Conservation (phyloP, 768 basidiomycete species). For the Filobasidium floriforme region DNA sequence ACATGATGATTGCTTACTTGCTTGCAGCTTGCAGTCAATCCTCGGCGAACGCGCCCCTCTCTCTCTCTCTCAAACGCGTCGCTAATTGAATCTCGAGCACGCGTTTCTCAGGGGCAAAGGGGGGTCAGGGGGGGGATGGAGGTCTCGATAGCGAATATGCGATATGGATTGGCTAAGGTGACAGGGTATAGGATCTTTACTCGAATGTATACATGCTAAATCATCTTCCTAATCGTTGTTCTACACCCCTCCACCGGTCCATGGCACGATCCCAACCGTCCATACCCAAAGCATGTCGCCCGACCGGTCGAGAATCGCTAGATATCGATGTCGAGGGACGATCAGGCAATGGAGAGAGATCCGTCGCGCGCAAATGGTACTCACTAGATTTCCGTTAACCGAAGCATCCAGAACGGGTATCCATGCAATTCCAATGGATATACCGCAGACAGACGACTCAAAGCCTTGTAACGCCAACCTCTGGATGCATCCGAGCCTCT, state of each 20-base stretch:
- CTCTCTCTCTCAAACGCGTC: background rate
- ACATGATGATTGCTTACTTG: too few relatives aligned
- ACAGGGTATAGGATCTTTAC: too few relatives aligned
- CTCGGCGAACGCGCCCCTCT: background rate
- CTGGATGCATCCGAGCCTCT: background rate
- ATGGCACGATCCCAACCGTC: background rate
- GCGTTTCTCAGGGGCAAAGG: background rate
- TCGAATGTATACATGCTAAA: background rate
- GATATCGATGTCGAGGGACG: background rate
- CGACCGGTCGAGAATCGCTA: background rate
- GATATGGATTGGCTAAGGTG: background rate
- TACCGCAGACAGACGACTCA: background rate
- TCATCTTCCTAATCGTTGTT: background rate
- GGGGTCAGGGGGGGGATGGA: too few relatives aligned
- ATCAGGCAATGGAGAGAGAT: too few relatives aligned
- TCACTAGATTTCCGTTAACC: slow-evolving; percentile 1
- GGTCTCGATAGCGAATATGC: background rate
- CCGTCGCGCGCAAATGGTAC: background rate
- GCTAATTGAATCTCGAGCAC: background rate
- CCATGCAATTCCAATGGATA: background rate
- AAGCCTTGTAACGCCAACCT: background rate
- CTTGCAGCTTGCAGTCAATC: background rate
- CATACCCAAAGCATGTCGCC: background rate
- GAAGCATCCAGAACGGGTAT: slow-evolving; percentile 8
- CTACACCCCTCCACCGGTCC: background rate